phyloP scores from a whole-genome alignment of 768 basidiomycete species.

The Coprinopsis cinerea region DNA sequence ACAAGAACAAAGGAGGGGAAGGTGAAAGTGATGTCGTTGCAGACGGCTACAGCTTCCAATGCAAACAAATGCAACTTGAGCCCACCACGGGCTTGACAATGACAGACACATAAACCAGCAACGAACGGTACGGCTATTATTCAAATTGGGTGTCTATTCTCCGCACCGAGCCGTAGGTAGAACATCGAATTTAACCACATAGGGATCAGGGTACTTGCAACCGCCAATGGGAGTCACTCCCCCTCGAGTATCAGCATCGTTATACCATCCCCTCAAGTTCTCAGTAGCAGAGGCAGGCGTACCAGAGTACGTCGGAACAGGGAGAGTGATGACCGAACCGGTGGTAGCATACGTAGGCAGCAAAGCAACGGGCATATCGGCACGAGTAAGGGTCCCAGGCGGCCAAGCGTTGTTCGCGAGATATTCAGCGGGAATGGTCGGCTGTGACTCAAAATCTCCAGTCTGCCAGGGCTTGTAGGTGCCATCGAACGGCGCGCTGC shows the following conservation, averaged over 20 bases:
- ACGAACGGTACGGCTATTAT: no score
- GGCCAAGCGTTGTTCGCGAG: conserved; percentile 44
- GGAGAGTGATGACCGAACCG: conserved; percentile 45
- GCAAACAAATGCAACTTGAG: no score
- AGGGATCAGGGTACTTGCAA: conserved; percentile 41
- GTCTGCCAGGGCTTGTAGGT: conserved; percentile 51
- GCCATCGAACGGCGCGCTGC: conserved; percentile 25
- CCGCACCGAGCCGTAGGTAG: conserved; percentile 22
- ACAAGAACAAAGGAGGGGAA: no score
- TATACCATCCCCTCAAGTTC: conserved; percentile 39
- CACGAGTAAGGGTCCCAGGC: conserved; percentile 42
- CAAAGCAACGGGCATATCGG: conserved; percentile 28
- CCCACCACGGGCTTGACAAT: no score
- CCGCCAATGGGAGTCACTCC: conserved; percentile 34
- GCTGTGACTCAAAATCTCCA: conserved; percentile 48
- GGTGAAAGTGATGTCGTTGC: no score
- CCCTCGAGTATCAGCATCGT: conserved; percentile 30
- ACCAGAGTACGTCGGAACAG: conserved; percentile 22
- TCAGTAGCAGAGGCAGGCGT: conserved; percentile 30
- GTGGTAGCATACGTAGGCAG: conserved; percentile 58
- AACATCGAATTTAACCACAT: conserved; percentile 16
- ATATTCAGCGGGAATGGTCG: conserved; percentile 39
- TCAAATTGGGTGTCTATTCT: no score
- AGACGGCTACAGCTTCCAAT: no score
- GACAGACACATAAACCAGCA: no score